Conservation (phyloP, 768 basidiomycete genomes). For the Boletus edulis region DNA sequence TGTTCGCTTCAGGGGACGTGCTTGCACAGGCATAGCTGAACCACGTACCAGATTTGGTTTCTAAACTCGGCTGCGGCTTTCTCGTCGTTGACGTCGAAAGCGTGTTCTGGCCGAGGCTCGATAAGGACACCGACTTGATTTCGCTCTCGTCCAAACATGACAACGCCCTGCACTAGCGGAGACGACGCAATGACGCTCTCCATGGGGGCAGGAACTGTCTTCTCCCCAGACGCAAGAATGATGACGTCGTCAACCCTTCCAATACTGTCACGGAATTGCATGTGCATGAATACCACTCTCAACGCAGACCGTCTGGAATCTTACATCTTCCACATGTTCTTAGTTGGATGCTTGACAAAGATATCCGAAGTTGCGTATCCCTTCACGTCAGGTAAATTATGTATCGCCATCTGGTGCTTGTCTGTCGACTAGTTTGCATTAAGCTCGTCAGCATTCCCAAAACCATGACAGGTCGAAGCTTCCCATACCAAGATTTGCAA, state of each 20-base stretch:
- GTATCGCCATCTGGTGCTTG: not conserved
- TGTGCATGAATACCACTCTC: too few relatives aligned
- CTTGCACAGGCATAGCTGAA: too few relatives aligned
- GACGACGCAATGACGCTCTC: constrained; percentile 10
- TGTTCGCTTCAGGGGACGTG: too few relatives aligned
- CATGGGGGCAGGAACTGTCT: constrained; percentile 34
- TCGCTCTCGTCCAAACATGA: constrained; percentile 33
- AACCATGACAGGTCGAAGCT: not conserved
- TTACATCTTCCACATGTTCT: constrained; percentile 21
- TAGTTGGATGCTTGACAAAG: constrained; percentile 43
- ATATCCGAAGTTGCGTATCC: constrained; percentile 41
- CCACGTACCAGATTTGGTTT: constrained; percentile 22
- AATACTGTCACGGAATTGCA: constrained; percentile 22
- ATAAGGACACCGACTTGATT: constrained; percentile 30
- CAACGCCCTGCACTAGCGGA: constrained; percentile 17
- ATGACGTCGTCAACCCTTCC: constrained; percentile 37
- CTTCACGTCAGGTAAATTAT: constrained; percentile 37
- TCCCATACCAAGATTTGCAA: constrained; percentile 32
- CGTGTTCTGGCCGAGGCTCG: constrained; percentile 21
- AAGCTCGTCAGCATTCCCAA: not conserved
- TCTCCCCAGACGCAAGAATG: constrained; percentile 30
- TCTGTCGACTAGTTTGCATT: not conserved
- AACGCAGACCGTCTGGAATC: not conserved
- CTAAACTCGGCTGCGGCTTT: constrained; percentile 12
- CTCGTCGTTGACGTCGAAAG: constrained; percentile 6